These are phyloP conservation scores for Penicillium malachiteum DNA, from an alignment of 495 filamentous ascomycete genomes.

Conservation along the genomic window DNA sequence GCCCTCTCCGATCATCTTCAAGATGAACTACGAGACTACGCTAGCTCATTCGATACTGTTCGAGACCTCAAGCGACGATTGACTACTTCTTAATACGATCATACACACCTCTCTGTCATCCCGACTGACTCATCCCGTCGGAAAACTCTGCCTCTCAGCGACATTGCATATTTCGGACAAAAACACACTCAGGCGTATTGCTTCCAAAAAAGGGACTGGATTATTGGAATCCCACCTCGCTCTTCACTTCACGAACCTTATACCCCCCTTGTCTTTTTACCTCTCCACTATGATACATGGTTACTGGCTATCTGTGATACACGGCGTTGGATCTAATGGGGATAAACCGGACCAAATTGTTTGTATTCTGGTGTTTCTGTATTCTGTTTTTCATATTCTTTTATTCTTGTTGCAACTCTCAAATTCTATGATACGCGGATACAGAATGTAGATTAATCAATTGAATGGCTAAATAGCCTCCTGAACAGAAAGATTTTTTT, in stretches of 20 bases:
- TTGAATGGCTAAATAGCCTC: background rate
- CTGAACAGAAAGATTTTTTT: background rate
- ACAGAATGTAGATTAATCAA: slow-evolving; percentile 16
- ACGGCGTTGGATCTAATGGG: slow-evolving; percentile 15
- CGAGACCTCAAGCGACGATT: slow-evolving; percentile 63
- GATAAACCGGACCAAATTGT: slow-evolving; percentile 14
- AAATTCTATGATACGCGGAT: background rate
- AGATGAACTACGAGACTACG: slow-evolving; percentile 81
- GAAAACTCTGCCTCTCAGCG: slow-evolving; percentile 4
- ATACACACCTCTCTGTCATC: slow-evolving; percentile 4
- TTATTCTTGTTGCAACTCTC: no score
- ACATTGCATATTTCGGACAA: slow-evolving; percentile 15
- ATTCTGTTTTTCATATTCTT: no score
- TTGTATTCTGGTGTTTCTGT: background rate
- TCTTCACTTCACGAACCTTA: slow-evolving; percentile 1
- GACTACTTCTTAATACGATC: slow-evolving; percentile 36
- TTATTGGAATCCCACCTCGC: background rate
- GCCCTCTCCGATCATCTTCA: slow-evolving; percentile 72
- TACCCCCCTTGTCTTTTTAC: background rate
- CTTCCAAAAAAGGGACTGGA: background rate
- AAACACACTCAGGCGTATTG: slow-evolving; percentile 6
- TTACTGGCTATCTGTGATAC: slow-evolving; percentile 4
- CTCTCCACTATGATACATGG: background rate
- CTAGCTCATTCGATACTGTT: slow-evolving; percentile 81
- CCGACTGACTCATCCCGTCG: background rate